Evolutionary conservation across 257 asterid species (phyloP).

Genomic region (Rubia yunnanensis): DNA sequence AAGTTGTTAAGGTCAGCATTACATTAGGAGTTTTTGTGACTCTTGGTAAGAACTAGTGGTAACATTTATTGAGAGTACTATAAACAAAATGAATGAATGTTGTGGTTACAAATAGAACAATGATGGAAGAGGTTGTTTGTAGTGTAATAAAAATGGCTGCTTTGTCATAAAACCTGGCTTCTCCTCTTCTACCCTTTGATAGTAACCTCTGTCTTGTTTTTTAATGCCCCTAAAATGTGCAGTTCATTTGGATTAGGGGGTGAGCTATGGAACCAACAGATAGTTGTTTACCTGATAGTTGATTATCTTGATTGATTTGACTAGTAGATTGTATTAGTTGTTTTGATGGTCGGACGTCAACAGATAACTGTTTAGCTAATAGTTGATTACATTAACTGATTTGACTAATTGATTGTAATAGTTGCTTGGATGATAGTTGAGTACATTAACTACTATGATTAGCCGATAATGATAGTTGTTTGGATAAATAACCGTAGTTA

Average conservation of each 20-base stretch:
- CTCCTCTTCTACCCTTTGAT: conserved; percentile 1
- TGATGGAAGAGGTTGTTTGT: not conserved
- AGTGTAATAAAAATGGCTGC: conserved; percentile 8
- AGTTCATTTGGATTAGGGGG: not conserved
- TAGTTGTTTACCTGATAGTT: too few species aligned
- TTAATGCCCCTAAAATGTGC: conserved; percentile 1
- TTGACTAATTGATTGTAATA: too few species aligned
- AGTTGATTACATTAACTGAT: too few species aligned
- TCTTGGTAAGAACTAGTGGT: not conserved
- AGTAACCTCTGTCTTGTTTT: not conserved
- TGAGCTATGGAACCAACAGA: too few species aligned
- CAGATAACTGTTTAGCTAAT: too few species aligned
- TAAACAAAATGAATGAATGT: not conserved
- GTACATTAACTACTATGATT: too few species aligned
- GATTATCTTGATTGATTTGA: too few species aligned
- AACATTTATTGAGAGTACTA: not conserved
- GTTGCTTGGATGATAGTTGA: too few species aligned
- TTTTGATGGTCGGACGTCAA: too few species aligned
- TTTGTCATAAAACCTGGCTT: conserved; percentile 11
- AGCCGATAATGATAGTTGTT: too few species aligned
- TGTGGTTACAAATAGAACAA: not conserved
- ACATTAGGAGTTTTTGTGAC: not conserved
- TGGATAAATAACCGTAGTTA: too few species aligned
- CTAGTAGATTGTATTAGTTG: too few species aligned
- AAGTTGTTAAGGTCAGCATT: not conserved